Conservation (phyloP, 345 rosid species). For the Trapa bicornis region DNA sequence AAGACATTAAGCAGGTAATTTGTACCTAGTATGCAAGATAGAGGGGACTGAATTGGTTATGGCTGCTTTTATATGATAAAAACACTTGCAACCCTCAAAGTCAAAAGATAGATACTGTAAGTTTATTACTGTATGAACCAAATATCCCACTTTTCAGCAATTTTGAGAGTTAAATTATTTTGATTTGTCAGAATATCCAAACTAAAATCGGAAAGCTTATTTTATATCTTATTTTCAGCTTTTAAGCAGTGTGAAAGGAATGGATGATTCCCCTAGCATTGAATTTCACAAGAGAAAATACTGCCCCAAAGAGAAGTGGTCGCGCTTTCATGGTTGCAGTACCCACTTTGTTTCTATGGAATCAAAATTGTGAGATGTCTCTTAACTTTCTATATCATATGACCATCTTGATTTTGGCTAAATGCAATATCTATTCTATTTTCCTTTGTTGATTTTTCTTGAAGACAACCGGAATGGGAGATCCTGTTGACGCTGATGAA, state of each 20-base stretch:
- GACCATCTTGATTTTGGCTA: not conserved
- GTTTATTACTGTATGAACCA: not conserved
- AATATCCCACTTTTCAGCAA: not conserved
- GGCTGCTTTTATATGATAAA: not conserved
- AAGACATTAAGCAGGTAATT: slow-evolving; percentile 67
- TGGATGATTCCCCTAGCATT: slow-evolving; percentile 30
- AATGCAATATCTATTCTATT: not conserved
- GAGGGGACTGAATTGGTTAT: not conserved
- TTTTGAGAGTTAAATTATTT: no score
- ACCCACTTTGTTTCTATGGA: slow-evolving; percentile 34
- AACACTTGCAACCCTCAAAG: not conserved
- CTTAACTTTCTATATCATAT: not conserved
- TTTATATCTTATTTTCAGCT: slow-evolving; percentile 34
- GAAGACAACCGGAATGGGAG: slow-evolving; percentile 50
- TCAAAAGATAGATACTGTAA: not conserved
- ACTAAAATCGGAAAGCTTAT: not conserved
- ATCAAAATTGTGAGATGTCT: slow-evolving; percentile 38
- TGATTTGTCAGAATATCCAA: no score
- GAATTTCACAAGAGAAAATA: slow-evolving; percentile 53
- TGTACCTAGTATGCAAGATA: not conserved
- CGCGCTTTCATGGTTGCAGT: slow-evolving; percentile 50
- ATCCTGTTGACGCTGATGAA: slow-evolving; percentile 32
- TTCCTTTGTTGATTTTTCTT: slow-evolving; percentile 2
- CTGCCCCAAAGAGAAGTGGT: slow-evolving; percentile 71
- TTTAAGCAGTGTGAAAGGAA: slow-evolving; percentile 45